These are phyloP conservation scores for Ogataea ganodermae DNA, from an alignment of 805 yeast species.

Conservation along the genomic window DNA sequence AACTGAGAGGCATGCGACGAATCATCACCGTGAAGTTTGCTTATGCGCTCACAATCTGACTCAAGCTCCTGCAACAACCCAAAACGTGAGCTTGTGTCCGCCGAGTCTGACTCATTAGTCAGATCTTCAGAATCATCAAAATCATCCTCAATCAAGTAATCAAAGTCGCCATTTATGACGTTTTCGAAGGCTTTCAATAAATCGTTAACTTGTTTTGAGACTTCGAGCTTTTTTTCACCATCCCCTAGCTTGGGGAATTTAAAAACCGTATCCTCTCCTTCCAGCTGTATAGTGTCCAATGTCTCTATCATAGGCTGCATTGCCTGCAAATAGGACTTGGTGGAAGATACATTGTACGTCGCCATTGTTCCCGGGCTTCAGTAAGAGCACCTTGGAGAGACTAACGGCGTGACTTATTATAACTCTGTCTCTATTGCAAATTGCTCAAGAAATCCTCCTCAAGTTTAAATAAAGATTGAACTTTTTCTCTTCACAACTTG, in stretches of 20 bases:
- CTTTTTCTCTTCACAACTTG: neutral
- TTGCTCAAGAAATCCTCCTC: too few species aligned
- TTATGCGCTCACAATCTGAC: slow-evolving; percentile 29
- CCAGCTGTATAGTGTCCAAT: slow-evolving; percentile 37
- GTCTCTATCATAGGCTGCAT: slow-evolving; percentile 69
- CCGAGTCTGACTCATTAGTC: slow-evolving; percentile 8
- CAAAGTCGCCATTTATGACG: slow-evolving; percentile 17
- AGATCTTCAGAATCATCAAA: slow-evolving; percentile 1
- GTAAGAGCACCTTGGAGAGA: neutral
- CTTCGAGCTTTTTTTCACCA: slow-evolving; percentile 33
- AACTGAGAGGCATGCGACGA: slow-evolving; percentile 22
- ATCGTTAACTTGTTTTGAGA: slow-evolving; percentile 26
- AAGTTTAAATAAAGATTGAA: too few species aligned
- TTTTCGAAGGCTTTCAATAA: slow-evolving; percentile 36
- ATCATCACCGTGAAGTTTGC: slow-evolving; percentile 31
- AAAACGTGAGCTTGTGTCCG: slow-evolving; percentile 3
- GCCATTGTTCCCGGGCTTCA: slow-evolving; percentile 39
- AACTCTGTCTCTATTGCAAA: too few species aligned
- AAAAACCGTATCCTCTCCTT: slow-evolving; percentile 22
- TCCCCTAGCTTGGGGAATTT: slow-evolving; percentile 36
- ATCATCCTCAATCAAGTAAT: slow-evolving; percentile 19
- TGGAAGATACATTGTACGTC: slow-evolving; percentile 59
- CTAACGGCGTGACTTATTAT: neutral
- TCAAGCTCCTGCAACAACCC: slow-evolving; percentile 23
- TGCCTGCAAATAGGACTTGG: slow-evolving; percentile 77